phyloP scores from a whole-genome alignment of 345 rosid genomes.

The Salix viminalis region DNA sequence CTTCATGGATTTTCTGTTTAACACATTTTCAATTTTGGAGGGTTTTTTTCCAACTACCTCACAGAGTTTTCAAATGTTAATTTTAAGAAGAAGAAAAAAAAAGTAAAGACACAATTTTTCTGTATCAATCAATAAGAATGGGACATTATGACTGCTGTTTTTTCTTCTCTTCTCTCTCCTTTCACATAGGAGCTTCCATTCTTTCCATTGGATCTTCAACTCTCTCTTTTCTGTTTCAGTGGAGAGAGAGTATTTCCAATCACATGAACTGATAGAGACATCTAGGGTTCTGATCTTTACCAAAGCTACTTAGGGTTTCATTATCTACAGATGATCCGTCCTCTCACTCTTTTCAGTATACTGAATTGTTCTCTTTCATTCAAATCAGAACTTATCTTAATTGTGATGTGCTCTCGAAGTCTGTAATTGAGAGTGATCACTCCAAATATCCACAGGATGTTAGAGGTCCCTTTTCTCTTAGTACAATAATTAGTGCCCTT shows the following conservation, averaged over 20 bases:
- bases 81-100: background rate
- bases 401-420: conserved; percentile 4
- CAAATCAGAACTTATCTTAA: conserved; percentile 24
- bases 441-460: conserved; percentile 33
- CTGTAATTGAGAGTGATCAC: conserved; percentile 9
- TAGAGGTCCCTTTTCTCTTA: background rate
- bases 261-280: conserved; percentile 16
- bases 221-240: background rate
- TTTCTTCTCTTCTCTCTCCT: conserved; percentile 4
- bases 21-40: background rate
- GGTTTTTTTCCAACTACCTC: background rate
- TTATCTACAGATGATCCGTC: conserved; percentile 11
- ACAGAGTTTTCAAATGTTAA: background rate
- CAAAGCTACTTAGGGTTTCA: conserved; percentile 42
- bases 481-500: background rate
- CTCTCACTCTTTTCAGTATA: background rate
- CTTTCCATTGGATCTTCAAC: conserved; percentile 36
- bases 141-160: conserved; percentile 11
- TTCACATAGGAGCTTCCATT: conserved; percentile 11
- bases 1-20: background rate
- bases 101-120: background rate
- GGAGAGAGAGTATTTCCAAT: conserved; percentile 3
- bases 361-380: conserved; percentile 1
- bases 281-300: conserved; percentile 35
- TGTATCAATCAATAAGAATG: conserved; percentile 19